Evolutionary conservation across 2,329 filamentous ascomycete species (phyloP).

Genomic region (Aspergillus caelatus): DNA sequence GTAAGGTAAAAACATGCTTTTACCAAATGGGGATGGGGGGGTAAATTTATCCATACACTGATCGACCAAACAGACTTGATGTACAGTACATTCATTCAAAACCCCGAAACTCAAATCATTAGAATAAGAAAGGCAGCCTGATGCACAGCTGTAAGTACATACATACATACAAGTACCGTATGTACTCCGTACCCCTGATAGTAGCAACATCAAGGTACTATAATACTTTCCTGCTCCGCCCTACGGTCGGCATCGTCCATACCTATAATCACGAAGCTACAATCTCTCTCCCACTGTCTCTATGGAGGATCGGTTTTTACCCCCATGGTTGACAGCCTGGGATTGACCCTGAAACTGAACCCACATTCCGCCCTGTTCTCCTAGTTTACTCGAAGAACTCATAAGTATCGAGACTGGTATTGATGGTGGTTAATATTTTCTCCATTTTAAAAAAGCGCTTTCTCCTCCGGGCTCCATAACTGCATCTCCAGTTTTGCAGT

Average conservation of each 20-base stretch:
- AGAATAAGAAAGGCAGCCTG: background rate
- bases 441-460: background rate
- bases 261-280: background rate
- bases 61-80: background rate
- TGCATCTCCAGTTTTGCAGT: conserved; percentile 1
- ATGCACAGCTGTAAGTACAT: background rate
- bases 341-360: conserved; percentile 10
- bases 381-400: background rate
- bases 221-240: background rate
- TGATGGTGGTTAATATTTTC: background rate
- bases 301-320: conserved; percentile 1
- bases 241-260: background rate
- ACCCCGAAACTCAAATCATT: background rate
- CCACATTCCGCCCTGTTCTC: conserved; percentile 10
- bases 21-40: background rate
- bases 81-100: background rate
- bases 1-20: background rate
- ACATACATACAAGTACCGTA: background rate
- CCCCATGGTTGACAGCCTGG: conserved; percentile 8
- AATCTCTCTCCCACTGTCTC: background rate
- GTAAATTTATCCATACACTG: background rate
- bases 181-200: background rate
- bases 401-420: background rate
- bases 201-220: background rate
- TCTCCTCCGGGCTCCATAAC: background rate